Base-by-base conservation (phyloP, 805 yeast species). In the Barnettozyma vustinii region DNA sequence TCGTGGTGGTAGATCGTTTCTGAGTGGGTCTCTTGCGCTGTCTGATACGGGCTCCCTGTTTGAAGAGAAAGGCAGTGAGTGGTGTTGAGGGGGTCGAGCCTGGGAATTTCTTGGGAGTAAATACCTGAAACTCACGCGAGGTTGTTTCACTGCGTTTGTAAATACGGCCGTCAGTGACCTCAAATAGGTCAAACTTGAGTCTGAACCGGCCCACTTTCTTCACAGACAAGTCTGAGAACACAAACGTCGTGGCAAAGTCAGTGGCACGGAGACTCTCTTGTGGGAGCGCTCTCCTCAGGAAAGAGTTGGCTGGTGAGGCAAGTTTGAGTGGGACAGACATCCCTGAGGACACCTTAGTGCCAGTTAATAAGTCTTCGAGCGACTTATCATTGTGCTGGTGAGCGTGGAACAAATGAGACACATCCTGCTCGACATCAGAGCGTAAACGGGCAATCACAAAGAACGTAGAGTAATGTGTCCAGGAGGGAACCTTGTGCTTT, bases 21-120 rank as follows among this genome's bases (percentile, higher is more conserved):
- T 64, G 69, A 56, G 56, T 50, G 5, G 49, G 32, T 42, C 63
- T 54, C 55, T 57, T 62, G 43, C 67, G 52, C 45, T 62, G 66
- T 52, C 68, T 58, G 25, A 64, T 59, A 42, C 64, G 50, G 1
- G 67, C 67, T 33, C 68, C 68, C 37, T 59, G 57, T 40, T 63
- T 63, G 50, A 54, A 61, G 12, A 64, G 50, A 45, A 62, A 64
- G n/a, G 56, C 50, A 4, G 66, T 60, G 35, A 64, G 45, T 23
- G 61, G 54, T 1, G 67, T 61, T 5, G 65, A 58, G 0, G 62
- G 55, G 6, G 56, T 47, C 2, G 66, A 57, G 3, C 68, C 68
- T 2, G 67, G 67, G 48, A 63, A 64, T 44, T 63, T 64, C 52
- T 64, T 64, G 26, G 65, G 67, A 4, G 65, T 59, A 41, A 48